Conservation (phyloP, 2,329 filamentous ascomycete species). For the Claviceps pazoutovae region DNA sequence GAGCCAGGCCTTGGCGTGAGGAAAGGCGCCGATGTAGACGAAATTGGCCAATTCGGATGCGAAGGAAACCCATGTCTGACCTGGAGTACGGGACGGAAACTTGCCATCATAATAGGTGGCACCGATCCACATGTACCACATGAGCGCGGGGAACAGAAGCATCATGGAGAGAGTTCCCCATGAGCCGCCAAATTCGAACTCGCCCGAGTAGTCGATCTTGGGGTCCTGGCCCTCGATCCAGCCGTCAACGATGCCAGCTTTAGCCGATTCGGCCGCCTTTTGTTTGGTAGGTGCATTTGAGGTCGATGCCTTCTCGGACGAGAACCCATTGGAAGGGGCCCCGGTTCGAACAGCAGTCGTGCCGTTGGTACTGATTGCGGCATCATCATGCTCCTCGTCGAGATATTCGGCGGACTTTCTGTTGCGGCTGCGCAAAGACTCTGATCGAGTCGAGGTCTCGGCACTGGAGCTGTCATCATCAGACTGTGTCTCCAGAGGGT, state of each 20-base stretch:
- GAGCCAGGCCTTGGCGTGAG: constrained; percentile 66
- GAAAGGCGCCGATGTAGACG: constrained; percentile 74
- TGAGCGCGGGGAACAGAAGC: constrained; percentile 81
- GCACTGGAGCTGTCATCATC: constrained; percentile 35
- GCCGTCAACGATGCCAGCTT: constrained; percentile 30
- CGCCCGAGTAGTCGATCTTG: constrained; percentile 48
- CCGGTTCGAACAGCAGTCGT: constrained; percentile 13
- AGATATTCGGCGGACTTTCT: constrained; percentile 37
- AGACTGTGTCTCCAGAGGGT: constrained; percentile 26
- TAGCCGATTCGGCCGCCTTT: constrained; percentile 9
- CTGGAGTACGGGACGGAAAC: constrained; percentile 52
- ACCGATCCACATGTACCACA: constrained; percentile 99
- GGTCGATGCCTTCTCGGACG: constrained; percentile 8
- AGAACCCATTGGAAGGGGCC: constrained; percentile 11
- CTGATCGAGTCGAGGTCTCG: constrained; percentile 24
- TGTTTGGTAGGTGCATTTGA: not conserved
- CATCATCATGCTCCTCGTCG: constrained; percentile 27
- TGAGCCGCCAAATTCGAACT: constrained; percentile 78
- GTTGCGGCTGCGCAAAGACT: constrained; percentile 29
- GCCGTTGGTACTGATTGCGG: constrained; percentile 20
- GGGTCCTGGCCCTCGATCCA: constrained; percentile 46
- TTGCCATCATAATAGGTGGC: constrained; percentile 84
- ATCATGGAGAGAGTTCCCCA: constrained; percentile 73
- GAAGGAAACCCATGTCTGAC: constrained; percentile 59
- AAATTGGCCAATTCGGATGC: constrained; percentile 54